Base-by-base conservation (phyloP, 202 grass and related monocot genomes). In the Bolboschoenoplectus hybrid region DNA sequence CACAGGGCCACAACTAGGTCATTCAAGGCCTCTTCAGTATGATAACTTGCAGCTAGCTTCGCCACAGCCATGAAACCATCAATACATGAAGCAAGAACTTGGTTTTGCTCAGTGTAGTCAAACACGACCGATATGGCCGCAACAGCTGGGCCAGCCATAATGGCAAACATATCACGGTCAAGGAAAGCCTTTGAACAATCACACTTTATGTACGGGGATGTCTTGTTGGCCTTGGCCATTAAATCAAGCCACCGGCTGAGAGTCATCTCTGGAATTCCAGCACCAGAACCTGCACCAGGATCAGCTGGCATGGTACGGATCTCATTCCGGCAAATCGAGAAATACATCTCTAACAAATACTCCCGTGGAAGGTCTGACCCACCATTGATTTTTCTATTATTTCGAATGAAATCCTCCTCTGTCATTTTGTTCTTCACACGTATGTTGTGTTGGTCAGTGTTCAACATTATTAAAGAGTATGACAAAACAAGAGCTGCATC, bases 341-440 rank as follows among this genome's bases (percentile, higher is more conserved):
- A 85, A 85, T 92, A 99, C 58, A 97, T 86, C 49, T 97, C 93
- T 2, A 85, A 91, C 86, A 99, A 90, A 64, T 92, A 99, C 36
- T 99, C 93, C 63, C 90, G 92, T 61, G 97, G 97, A 79, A 99
- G 90, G 83, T 99, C 97, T 61, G 58, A 92, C 36, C 93, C 97
- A 87, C 93, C 93, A 88, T 99, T 99, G 47, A 99, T 99, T 63
- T 70, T 89, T 36, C 97, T 93, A 80, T 99, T 99, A 81, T 99
- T 99, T 80, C 92, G 90, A 66, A 99, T 94, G 85, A 99, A 99
- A 74, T 99, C 97, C 85, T 99, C 97, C 89, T 99, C 97, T 39
- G 97, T 97, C 97, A 99, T 99, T 89, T 99, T 99, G 85, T 97
- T 99, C 83, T 97, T 99, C 57, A 99, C 97, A 89, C 89, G 90